Evolutionary conservation across 1,284 basidiomycete genomes (phyloP).

Genomic region (Cronartium ribicola): DNA sequence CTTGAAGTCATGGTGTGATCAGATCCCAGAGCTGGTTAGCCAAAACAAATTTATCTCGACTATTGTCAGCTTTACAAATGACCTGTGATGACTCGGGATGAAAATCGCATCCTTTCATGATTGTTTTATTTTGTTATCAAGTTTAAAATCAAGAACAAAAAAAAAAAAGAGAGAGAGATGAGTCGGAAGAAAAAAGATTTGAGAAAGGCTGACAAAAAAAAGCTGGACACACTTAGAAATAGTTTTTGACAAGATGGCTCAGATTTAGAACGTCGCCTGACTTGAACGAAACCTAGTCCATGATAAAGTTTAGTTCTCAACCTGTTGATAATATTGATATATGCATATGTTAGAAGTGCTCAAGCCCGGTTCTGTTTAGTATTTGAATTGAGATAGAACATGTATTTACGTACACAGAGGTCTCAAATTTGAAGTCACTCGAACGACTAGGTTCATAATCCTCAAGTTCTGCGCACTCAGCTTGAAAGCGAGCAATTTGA

Average conservation of each 20-base stretch:
- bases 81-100: conserved; percentile 21
- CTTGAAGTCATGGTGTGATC: conserved; percentile 8
- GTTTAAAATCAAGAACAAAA: background rate
- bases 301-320: conserved; percentile 38
- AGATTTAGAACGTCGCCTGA: conserved; percentile 2
- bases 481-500: conserved; percentile 20
- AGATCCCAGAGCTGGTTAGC: conserved; percentile 31
- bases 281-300: conserved; percentile 33
- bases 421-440: conserved; percentile 19
- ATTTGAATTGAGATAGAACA: background rate
- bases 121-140: no score
- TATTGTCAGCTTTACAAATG: conserved; percentile 21
- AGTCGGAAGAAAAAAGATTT: background rate
- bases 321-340: background rate
- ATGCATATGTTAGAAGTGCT: background rate
- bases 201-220: background rate
- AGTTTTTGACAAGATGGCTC: conserved; percentile 3
- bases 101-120: conserved; percentile 25
- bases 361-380: background rate
- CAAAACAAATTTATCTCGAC: conserved; percentile 28
- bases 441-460: conserved; percentile 33
- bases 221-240: conserved; percentile 19
- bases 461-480: conserved; percentile 22
- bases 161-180: conserved; percentile 7
- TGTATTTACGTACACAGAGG: conserved; percentile 21